Conservation (phyloP, 257 asterid genomes). For the Solanum raphanifolium region DNA sequence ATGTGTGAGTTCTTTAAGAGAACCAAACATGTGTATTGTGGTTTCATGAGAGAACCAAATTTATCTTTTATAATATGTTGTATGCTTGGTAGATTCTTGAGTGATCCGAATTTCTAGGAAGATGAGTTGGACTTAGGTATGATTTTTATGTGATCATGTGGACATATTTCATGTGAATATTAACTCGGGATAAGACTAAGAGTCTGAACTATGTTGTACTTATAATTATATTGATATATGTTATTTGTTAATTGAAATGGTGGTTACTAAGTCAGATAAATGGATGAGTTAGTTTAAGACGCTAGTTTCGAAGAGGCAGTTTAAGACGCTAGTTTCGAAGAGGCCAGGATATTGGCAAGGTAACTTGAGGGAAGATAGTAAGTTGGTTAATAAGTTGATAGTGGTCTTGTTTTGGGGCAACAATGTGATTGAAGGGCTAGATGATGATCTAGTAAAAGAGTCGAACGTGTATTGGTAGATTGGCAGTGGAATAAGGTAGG, state of each 20-base stretch:
- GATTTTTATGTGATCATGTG: background rate
- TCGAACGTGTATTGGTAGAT: too few relatives aligned
- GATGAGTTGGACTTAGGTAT: background rate
- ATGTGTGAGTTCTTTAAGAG: background rate
- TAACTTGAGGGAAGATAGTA: too few relatives aligned
- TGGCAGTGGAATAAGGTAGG: too few relatives aligned
- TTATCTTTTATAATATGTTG: too few relatives aligned
- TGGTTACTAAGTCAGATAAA: background rate
- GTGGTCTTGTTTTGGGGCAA: too few relatives aligned
- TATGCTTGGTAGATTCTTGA: background rate
- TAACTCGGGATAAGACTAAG: background rate
- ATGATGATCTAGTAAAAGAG: too few relatives aligned
- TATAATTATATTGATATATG: too few relatives aligned
- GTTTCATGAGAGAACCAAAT: background rate
- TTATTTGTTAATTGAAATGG: background rate
- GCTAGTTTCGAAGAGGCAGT: background rate
- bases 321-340: too few relatives aligned
- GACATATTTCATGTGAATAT: background rate
- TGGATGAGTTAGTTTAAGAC: background rate
- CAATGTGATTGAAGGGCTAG: too few relatives aligned
- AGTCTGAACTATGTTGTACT: background rate
- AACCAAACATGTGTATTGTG: background rate
- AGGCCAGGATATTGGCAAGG: too few relatives aligned
- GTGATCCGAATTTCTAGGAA: background rate
- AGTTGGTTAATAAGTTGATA: too few relatives aligned